Evolutionary conservation across 495 filamentous ascomycete genomes (phyloP), one percentile per base, ranked within the genome.

Genomic region (Sabuloglossum arenarium): DNA sequence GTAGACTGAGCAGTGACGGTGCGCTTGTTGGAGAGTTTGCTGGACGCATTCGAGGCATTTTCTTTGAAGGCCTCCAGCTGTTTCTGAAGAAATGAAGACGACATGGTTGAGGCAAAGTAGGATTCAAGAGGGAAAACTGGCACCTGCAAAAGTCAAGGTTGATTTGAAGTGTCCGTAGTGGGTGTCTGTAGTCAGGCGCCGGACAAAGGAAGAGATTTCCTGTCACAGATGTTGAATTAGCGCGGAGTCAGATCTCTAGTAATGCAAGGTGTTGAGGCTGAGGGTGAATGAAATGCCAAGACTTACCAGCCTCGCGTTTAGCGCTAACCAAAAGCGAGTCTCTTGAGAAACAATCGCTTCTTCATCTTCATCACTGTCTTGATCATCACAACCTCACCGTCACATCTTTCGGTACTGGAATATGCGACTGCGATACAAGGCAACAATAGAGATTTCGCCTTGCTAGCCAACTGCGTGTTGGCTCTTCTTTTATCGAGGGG

Each of bases 21-120:
- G 45, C 73, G 69, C 59, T 75, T 76, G 59, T 64, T 73, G 56
- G 67, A 60, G 47, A 77, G 60, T 59, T 75, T 76, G 51, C 68
- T 60, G 37, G 74, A 68, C 29, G 72, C 70, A 19, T 71, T 69
- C 34, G 68, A 66, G 59, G 76, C 69, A 59, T 65, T 66, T 62
- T 66, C 65, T 51, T 67, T 70, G 61, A 78, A 77, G 39, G 68
- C 67, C 14, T 65, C 68, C 32, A 69, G 63, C 62, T 75, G 71
- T 53, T 70, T 72, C 43, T 76, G 67, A 59, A 78, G 67, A 46
- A 66, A 71, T 51, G 23, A 27, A 30, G 47, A 71, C 63, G 73
- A 71, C 75, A 75, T 77, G 21, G 45, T 65, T 62, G 47, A 8
- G 19, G 19, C 27, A 29, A 24, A 39, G 32, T n/a, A 11, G 12